Evolutionary conservation across 495 filamentous ascomycete genomes (phyloP).

Genomic region (Daldinia childiae): DNA sequence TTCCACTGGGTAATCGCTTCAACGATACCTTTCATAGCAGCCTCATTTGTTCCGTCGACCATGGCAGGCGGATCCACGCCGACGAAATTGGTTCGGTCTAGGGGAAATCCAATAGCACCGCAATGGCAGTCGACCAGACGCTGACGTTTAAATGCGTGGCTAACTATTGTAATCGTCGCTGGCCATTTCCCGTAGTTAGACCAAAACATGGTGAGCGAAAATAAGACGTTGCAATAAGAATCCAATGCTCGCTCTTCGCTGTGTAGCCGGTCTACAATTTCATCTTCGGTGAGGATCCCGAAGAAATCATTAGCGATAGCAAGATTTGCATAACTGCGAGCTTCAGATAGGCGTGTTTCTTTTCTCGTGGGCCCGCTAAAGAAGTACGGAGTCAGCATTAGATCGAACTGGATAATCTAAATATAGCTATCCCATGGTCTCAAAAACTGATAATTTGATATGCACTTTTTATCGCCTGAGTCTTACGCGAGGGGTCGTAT

Average conservation of each 20-base stretch:
- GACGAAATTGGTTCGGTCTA: constrained; percentile 59
- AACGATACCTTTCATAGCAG: constrained; percentile 52
- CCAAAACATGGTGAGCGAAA: constrained; percentile 71
- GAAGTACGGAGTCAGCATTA: constrained; percentile 14
- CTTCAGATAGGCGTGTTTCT: constrained; percentile 68
- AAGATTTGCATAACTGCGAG: constrained; percentile 68
- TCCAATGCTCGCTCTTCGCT: constrained; percentile 75
- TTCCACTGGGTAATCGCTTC: constrained; percentile 58
- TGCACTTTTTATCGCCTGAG: no score
- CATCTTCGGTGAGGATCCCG: constrained; percentile 29
- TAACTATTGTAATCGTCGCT: constrained; percentile 69
- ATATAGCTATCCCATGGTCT: no score
- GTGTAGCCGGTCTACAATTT: constrained; percentile 21
- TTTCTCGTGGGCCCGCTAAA: constrained; percentile 69
- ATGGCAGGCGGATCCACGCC: constrained; percentile 74
- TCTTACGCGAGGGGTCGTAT: no score
- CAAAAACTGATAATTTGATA: no score
- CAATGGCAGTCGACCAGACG: constrained; percentile 76
- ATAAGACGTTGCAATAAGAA: constrained; percentile 80
- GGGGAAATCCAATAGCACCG: constrained; percentile 67
- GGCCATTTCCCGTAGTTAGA: constrained; percentile 59
- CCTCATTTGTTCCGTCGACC: constrained; percentile 47
- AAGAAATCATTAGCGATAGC: constrained; percentile 55
- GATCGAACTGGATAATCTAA: not conserved
- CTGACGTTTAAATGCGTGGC: constrained; percentile 75